Percentiles rank a stretch among this genome's conserved stretches.
Evolutionary conservation across 1,284 basidiomycete species (phyloP).

Genomic region (Naganishia liquefaciens): DNA sequence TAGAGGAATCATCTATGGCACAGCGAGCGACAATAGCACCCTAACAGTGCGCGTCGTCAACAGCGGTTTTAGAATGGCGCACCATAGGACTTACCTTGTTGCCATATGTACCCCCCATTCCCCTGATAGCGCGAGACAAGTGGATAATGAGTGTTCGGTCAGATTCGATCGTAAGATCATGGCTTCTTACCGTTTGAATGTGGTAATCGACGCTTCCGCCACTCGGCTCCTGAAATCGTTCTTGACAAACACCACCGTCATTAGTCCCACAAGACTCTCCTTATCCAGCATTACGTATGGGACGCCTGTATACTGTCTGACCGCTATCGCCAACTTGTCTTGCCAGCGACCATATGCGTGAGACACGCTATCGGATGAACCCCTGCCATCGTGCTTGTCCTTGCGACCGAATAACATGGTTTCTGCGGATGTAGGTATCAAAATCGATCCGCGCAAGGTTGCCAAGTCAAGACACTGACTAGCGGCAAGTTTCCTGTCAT

Average conservation of each 20-base stretch:
- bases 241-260: slow-evolving; percentile 78
- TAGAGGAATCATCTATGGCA: slow-evolving; percentile 82
- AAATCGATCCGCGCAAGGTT: neutral
- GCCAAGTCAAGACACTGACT: slow-evolving; percentile 55
- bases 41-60: slow-evolving; percentile 52
- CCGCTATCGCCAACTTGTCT: slow-evolving; percentile 72
- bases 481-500: slow-evolving; percentile 84
- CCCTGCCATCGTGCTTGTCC: slow-evolving; percentile 59
- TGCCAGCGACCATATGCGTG: slow-evolving; percentile 84
- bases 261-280: slow-evolving; percentile 87
- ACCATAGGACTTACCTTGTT: slow-evolving; percentile 70
- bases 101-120: slow-evolving; percentile 88
- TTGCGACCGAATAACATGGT: slow-evolving; percentile 74
- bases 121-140: slow-evolving; percentile 54
- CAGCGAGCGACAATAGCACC: slow-evolving; percentile 90
- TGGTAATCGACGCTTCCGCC: slow-evolving; percentile 71
- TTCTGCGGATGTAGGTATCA: slow-evolving; percentile 53
- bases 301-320: slow-evolving; percentile 63
- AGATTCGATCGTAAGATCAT: too few relatives aligned
- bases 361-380: slow-evolving; percentile 65
- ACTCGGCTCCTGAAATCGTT: slow-evolving; percentile 56
- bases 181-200: slow-evolving; percentile 64
- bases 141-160: neutral
- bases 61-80: too few relatives aligned
- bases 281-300: slow-evolving; percentile 80